Evolutionary conservation across 2,329 filamentous ascomycete species (phyloP).

Genomic region (Trichoderma atrobrunneum): DNA sequence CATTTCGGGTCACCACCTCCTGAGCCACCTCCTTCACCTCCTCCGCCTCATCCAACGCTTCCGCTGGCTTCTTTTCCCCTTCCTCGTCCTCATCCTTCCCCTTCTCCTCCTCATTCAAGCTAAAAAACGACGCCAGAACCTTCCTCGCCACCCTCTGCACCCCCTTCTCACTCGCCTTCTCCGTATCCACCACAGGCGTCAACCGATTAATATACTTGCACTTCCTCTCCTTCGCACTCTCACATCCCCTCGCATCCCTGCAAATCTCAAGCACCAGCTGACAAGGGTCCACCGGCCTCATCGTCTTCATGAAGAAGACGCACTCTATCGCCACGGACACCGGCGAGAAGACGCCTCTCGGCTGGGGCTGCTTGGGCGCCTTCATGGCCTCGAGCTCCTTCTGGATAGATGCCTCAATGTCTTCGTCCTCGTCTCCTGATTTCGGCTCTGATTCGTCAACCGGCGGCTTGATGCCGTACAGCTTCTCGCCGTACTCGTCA

Average conservation of each 20-base stretch:
- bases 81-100: constrained; percentile 8
- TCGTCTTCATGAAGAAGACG: constrained; percentile 60
- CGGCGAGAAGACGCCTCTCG: constrained; percentile 50
- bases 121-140: constrained; percentile 64
- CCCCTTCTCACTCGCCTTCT: constrained; percentile 67
- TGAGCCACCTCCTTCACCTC: constrained; percentile 21
- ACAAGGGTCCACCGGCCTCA: constrained; percentile 53
- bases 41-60: constrained; percentile 51
- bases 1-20: constrained; percentile 4
- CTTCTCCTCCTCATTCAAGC: constrained; percentile 35
- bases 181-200: constrained; percentile 51
- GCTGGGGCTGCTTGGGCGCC: constrained; percentile 37
- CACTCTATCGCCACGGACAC: constrained; percentile 59
- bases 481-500: constrained; percentile 64
- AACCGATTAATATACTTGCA: constrained; percentile 58
- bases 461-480: constrained; percentile 51
- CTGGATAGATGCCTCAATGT: constrained; percentile 55
- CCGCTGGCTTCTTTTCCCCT: background rate
- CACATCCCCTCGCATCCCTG: constrained; percentile 48
- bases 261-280: constrained; percentile 54
- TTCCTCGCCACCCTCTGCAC: constrained; percentile 61
- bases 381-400: constrained; percentile 68
- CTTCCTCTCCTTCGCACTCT: constrained; percentile 43
- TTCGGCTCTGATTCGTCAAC: constrained; percentile 25
- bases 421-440: constrained; percentile 30